Percentiles rank a stretch among this genome's conserved stretches.
These are phyloP conservation scores for Simmondsia chinensis DNA, from an alignment of 148 eudicot species.

Conservation along the genomic window DNA sequence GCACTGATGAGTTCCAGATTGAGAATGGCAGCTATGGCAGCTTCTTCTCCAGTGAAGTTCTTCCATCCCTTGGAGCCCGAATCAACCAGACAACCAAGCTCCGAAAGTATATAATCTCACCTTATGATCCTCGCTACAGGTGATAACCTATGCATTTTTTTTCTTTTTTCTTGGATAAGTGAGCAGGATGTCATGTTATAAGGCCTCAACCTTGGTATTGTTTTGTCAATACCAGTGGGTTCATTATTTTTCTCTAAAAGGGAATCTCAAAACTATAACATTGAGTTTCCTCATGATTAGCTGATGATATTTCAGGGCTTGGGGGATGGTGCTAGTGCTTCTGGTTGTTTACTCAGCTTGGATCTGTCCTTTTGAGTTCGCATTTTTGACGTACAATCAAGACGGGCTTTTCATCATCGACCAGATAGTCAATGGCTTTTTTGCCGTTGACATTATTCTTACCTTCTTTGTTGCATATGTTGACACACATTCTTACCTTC, in stretches of 20 bases:
- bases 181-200: too few species aligned
- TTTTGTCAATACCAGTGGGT: too few species aligned
- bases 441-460: constrained; percentile 72
- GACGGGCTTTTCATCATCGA: constrained; percentile 49
- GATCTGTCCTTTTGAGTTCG: constrained; percentile 86
- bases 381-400: constrained; percentile 43
- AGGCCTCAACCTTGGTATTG: too few species aligned
- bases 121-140: constrained; percentile 66
- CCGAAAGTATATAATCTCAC: constrained; percentile 42
- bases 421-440: constrained; percentile 74
- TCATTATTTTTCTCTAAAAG: too few species aligned
- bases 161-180: too few species aligned
- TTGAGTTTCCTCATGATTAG: not conserved
- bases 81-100: constrained; percentile 44
- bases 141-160: constrained; percentile 12
- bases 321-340: constrained; percentile 72
- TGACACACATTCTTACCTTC: constrained; percentile 54
- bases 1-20: constrained; percentile 37
- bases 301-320: constrained; percentile 45
- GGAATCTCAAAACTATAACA: too few species aligned
- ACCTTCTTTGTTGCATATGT: constrained; percentile 92
- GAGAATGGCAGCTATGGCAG: constrained; percentile 27
- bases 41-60: constrained; percentile 52
- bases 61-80: constrained; percentile 84
- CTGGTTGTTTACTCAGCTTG: constrained; percentile 88